Evolutionary conservation across 164 flowering plant genomes (phyloP).

Genomic region (grape (Vitis vinifera)): ASM3070453v1 NC_081819.1:19855001-19855500

Average conservation of each 20-base stretch:
- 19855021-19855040: slow-evolving; percentile 2
- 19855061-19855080: slow-evolving; percentile 9
- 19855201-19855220: slow-evolving; percentile 56
- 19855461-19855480: slow-evolving; percentile 73
- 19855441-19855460: slow-evolving; percentile 73
- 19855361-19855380: slow-evolving; percentile 54
- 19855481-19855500: slow-evolving; percentile 73
- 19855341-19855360: slow-evolving; percentile 30
- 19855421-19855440: slow-evolving; percentile 94
- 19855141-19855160: slow-evolving; percentile 86
- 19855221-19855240: slow-evolving; percentile 23
- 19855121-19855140: slow-evolving; percentile 76
- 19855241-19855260: slow-evolving; percentile 46
- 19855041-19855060: slow-evolving; percentile 32
- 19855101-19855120: slow-evolving; percentile 43
- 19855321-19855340: slow-evolving; percentile 44
- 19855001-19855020: background rate
- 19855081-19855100: slow-evolving; percentile 15
- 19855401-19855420: slow-evolving; percentile 97
- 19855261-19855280: slow-evolving; percentile 27
- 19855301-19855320: slow-evolving; percentile 26
- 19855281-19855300: slow-evolving; percentile 36
- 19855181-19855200: slow-evolving; percentile 80
- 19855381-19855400: slow-evolving; percentile 78
- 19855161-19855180: slow-evolving; percentile 77